phyloP scores from a whole-genome alignment of 208 protist species.

The Angomonas deanei region DNA sequence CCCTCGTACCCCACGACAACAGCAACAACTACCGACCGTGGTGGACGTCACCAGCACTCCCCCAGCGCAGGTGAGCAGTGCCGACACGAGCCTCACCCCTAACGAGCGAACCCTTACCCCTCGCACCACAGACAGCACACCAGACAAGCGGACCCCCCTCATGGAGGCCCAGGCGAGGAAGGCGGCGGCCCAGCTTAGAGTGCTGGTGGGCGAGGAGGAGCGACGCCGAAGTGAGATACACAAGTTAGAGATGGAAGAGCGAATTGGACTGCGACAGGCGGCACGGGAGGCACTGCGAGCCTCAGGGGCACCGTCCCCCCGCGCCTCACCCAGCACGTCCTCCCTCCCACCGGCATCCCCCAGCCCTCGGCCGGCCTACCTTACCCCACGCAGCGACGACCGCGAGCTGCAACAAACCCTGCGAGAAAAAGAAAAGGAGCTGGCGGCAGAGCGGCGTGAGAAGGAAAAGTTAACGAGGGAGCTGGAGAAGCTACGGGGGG shows the following conservation, averaged over 20 bases:
- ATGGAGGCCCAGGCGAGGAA: conserved; percentile 17
- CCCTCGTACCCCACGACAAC: too few relatives aligned
- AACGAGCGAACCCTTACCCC: too few relatives aligned
- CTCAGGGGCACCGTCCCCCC: background rate
- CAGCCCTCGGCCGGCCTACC: background rate
- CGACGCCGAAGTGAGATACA: background rate
- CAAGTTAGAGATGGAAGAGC: background rate
- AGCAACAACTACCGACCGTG: too few relatives aligned
- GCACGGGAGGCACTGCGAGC: background rate
- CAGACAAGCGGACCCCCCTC: background rate
- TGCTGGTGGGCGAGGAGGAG: conserved; percentile 4
- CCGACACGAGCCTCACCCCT: background rate
- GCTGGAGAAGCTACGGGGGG: background rate
- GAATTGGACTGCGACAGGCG: background rate
- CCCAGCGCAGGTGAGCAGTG: too few relatives aligned
- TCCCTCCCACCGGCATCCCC: background rate
- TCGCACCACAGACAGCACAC: too few relatives aligned
- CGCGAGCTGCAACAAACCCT: background rate
- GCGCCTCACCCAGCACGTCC: background rate
- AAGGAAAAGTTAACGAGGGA: background rate
- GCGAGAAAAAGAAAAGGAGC: background rate
- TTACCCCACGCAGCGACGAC: background rate
- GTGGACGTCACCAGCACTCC: too few relatives aligned
- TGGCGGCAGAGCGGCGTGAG: background rate
- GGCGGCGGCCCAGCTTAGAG: background rate